Percentiles rank a stretch among this genome's conserved stretches.
Evolutionary conservation across 768 basidiomycete genomes (phyloP).

Genomic region (Tubosaeta brunneosetosa): DNA sequence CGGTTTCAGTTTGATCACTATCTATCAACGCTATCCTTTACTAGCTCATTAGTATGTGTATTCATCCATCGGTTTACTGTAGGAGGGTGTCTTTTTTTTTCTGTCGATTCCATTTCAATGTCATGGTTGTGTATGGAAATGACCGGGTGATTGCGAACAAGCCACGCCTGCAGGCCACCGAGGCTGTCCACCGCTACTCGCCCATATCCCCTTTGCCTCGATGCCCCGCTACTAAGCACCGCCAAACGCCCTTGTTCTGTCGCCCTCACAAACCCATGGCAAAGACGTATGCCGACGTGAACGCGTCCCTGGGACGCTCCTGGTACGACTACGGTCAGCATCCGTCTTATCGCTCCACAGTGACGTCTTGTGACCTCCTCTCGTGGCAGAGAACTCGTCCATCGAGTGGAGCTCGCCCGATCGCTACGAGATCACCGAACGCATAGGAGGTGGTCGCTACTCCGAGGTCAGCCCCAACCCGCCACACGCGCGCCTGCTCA

Average conservation of each 20-base stretch:
- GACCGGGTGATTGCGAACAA: not conserved
- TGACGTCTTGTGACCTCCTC: not conserved
- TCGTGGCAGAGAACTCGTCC: conserved; percentile 45
- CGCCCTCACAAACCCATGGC: conserved; percentile 34
- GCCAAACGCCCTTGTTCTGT: conserved; percentile 12
- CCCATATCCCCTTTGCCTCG: conserved; percentile 18
- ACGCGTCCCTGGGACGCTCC: conserved; percentile 49
- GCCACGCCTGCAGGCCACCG: not conserved
- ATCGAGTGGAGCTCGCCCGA: conserved; percentile 65
- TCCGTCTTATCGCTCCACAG: not conserved
- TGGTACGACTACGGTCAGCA: conserved; percentile 63
- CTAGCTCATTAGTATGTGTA: conserved; percentile 27
- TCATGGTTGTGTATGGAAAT: conserved; percentile 2
- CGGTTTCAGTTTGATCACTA: conserved; percentile 19
- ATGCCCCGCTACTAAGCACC: conserved; percentile 21
- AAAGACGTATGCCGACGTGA: conserved; percentile 53
- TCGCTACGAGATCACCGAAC: conserved; percentile 60
- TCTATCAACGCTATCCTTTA: conserved; percentile 25
- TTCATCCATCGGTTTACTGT: conserved; percentile 24
- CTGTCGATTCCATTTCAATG: conserved; percentile 11
- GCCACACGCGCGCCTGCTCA: conserved; percentile 1
- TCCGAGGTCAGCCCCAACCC: conserved; percentile 42
- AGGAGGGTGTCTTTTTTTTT: conserved; percentile 15
- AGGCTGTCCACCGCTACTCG: conserved; percentile 18
- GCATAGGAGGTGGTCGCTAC: conserved; percentile 63